Base-by-base conservation (phyloP, 164 flowering plant species). In the Annona squamosa region DNA sequence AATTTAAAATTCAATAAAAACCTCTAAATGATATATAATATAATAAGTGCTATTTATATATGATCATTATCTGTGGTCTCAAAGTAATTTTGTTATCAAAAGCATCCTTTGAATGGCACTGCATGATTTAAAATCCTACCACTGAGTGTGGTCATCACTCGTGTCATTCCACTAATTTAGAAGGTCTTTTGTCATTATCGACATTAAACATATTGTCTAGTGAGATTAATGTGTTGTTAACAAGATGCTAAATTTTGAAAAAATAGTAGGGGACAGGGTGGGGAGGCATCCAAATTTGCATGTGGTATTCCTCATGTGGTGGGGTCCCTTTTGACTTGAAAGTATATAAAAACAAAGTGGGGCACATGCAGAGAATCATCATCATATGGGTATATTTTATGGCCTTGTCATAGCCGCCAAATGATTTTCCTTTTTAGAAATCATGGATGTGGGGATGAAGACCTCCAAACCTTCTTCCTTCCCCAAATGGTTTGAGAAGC, bases 231-330 rank as follows among this genome's bases (percentile, higher is more conserved):
- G 70, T 65, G 47, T 71, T 41, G n/a, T 45, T 66, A 3, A 10
- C 5, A 47, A 65, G 46, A 16, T 76, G 65, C 62, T 26, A 71
- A 37, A 67, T 18, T 64, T 26, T 69, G 26, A 71, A 4, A 19
- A 47, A 74, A 68, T 45, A n/a, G 68, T 12, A 56, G 76, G 73
- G 56, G 46, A 46, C 46, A 73, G 73, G 63, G 65, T 57, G 57
- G 10, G 26, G 59, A 63, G 76, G 79, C 68, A 77, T 77, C 79
- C 70, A 72, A 77, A 65, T 57, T 73, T 6, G 41, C 79, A 77
- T 73, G 79, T 77, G 79, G 76, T 73, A 48, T 37, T 71, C 69
- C 17, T 26, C 76, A 76, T 72, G 46, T 61, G 75, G 26, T 70
- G 45, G 63, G 73, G 77, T 43, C 56, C 37, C 63, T 3, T 59